These are phyloP conservation scores for Trichoderma atrobrunneum DNA, from an alignment of 2,329 filamentous ascomycete species.

Conservation along the genomic window DNA sequence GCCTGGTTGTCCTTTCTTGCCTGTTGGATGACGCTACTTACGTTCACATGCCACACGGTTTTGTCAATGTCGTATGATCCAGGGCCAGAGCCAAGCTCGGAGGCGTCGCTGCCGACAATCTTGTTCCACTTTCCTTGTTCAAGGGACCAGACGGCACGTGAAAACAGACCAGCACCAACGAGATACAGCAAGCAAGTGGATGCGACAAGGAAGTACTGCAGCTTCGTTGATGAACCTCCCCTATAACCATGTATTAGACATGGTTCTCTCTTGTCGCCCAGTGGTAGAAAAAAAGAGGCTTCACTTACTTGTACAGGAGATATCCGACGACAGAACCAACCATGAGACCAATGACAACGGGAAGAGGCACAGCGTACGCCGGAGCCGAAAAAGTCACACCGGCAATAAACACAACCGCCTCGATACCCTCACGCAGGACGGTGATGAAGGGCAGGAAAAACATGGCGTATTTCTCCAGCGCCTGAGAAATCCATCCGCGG, in stretches of 20 bases:
- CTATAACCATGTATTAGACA: conserved; percentile 26
- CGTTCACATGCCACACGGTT: conserved; percentile 80
- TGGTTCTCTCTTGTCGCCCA: background rate
- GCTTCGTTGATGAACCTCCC: conserved; percentile 41
- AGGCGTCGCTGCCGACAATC: conserved; percentile 56
- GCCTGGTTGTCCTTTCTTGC: background rate
- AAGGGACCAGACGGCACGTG: conserved; percentile 71
- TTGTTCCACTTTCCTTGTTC: conserved; percentile 68
- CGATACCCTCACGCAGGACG: conserved; percentile 80
- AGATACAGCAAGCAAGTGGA: conserved; percentile 84
- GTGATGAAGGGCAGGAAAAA: conserved; percentile 85
- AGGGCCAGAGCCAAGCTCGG: conserved; percentile 54
- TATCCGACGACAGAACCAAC: conserved; percentile 68
- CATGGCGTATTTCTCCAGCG: conserved; percentile 77
- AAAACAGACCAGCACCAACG: conserved; percentile 79
- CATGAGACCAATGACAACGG: conserved; percentile 68
- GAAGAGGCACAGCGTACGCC: conserved; percentile 72
- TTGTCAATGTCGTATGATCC: conserved; percentile 77
- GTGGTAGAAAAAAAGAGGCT: background rate
- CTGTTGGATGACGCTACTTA: conserved; percentile 39
- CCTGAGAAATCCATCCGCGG: conserved; percentile 54
- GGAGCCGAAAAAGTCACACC: conserved; percentile 77
- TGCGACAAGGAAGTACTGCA: conserved; percentile 74
- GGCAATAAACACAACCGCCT: conserved; percentile 82
- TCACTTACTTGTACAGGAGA: conserved; percentile 68